Base-by-base conservation (phyloP, 2,329 filamentous ascomycete genomes). In the Aspergillus jensenii region DNA sequence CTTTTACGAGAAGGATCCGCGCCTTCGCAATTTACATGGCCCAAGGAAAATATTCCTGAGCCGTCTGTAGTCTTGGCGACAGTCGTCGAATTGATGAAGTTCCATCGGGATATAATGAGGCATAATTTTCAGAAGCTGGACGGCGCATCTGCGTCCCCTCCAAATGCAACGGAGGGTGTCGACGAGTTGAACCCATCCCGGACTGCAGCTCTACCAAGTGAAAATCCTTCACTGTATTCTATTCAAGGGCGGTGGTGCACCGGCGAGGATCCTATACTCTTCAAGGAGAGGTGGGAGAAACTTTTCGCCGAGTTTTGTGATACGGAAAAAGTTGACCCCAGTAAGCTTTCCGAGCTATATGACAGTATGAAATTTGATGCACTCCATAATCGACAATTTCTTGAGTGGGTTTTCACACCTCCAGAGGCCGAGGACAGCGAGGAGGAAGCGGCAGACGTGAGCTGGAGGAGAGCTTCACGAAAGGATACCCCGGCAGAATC, bases 361-460 rank as follows among this genome's bases (percentile, higher is more conserved):
- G 95, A 99, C 74, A 98, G 93, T 19, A 98, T 99, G 95, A 99
- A 99, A 75, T 99, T 98, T 64, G 95, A 99, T 73, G 95, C 95
- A 1, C 82, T 99, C 14, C 96, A 99, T 76, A 99, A 99, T 71
- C 87, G 95, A 2, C 91, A 92, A 62, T 99, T 99, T 69, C 80
- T 99, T 4, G 95, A 99, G 74, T 98, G 95, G 91, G 89, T 97
- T 0, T 99, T 99, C 67, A 96, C 92, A 15, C 95, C 95, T 2
- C 88, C 90, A 35, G 87, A 86, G 67, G 83, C 82, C 58, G 90
- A 96, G 76, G 79, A 93, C 11, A 89, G 90, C 54, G 90, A 93
- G 52, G 87, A 90, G 63, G 74, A 74, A 17, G 71, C 71, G 41
- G 64, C 70, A 2, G 76, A 77, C 55, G 17, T 59, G 19, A 67